phyloP scores from a whole-genome alignment of 345 rosid species.

The Gossypium ekmanianum region DNA sequence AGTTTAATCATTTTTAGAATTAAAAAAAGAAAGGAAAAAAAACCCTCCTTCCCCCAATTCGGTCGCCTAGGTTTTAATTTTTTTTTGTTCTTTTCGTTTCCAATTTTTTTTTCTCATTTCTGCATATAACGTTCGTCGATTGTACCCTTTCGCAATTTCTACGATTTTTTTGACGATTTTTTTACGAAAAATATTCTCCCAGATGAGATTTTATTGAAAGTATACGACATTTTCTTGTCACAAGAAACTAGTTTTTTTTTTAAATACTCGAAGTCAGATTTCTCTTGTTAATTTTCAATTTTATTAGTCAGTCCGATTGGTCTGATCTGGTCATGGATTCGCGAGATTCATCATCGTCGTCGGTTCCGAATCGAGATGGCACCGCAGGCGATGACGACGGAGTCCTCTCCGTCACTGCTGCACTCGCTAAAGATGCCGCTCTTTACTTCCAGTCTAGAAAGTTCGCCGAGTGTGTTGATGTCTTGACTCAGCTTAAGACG shows the following conservation, averaged over 20 bases:
- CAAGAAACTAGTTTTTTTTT: slow-evolving; percentile 18
- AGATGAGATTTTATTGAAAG: slow-evolving; percentile 9
- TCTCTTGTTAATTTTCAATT: background rate
- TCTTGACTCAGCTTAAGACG: slow-evolving; percentile 50
- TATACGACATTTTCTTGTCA: background rate
- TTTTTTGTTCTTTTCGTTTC: background rate
- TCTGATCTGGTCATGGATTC: slow-evolving; percentile 49
- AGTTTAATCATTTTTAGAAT: slow-evolving; percentile 1
- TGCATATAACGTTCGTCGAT: slow-evolving; percentile 15
- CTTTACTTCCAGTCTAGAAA: slow-evolving; percentile 66
- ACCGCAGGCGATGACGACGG: slow-evolving; percentile 37
- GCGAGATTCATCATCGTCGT: slow-evolving; percentile 43
- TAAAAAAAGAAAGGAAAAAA: background rate
- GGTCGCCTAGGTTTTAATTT: slow-evolving; percentile 15
- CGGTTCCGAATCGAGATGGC: slow-evolving; percentile 25
- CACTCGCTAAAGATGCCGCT: slow-evolving; percentile 80
- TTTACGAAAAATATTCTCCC: background rate
- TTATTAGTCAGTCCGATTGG: slow-evolving; percentile 13
- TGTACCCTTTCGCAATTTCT: slow-evolving; percentile 3
- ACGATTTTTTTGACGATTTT: background rate
- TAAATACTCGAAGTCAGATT: background rate
- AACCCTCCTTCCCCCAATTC: slow-evolving; percentile 3
- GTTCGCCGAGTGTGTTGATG: slow-evolving; percentile 63
- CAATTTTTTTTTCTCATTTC: background rate
- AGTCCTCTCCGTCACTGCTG: slow-evolving; percentile 17